Evolutionary conservation across 805 yeast species (phyloP), one percentile per base, ranked within the genome.

Genomic region (Saccharomyces mikatae): DNA sequence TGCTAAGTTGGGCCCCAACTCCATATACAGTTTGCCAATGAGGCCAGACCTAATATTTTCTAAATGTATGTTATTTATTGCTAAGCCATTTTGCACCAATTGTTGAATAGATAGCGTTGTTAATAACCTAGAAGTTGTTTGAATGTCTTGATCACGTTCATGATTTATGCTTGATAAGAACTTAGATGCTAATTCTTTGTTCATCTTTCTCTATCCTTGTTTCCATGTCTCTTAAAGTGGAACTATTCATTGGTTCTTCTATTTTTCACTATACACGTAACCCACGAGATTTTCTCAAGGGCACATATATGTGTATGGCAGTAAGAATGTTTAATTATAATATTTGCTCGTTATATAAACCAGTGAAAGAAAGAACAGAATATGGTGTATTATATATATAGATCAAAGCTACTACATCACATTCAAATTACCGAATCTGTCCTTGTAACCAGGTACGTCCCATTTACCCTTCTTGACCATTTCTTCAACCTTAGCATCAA

Each of bases 391-490:
- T 13, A 28, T 47, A 47, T 47, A 27, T 47, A 47, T 14, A 46
- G 17, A 11, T 46, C 14, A 3, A n/a, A 24, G 48, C 9, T 6
- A 32, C 58, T 64, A 76, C 97, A 92, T 94, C 74, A 90, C 89
- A 69, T 92, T 89, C 77, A 92, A 83, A 74, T 87, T 89, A 76
- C 98, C 98, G 75, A 94, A 94, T 84, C 91, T 94, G 77, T 94
- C 98, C 77, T 87, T 85, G 85, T 94, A 94, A 68, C 97, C 96
- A 68, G 98, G 98, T 65, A 91, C 96, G 71, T 88, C 89, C 95
- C 96, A 91, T 80, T 87, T 87, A 76, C 97, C 96, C 81, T 91
- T 86, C 82, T 86, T 83, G 68, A 94, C 90, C 94, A 92, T 86
- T 78, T 89, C 89, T 69, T 78, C 81, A 65, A 91, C 96, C 87